Evolutionary conservation across 2,329 filamentous ascomycete genomes (phyloP).

Genomic region (Ceratocystis huliohia): DNA sequence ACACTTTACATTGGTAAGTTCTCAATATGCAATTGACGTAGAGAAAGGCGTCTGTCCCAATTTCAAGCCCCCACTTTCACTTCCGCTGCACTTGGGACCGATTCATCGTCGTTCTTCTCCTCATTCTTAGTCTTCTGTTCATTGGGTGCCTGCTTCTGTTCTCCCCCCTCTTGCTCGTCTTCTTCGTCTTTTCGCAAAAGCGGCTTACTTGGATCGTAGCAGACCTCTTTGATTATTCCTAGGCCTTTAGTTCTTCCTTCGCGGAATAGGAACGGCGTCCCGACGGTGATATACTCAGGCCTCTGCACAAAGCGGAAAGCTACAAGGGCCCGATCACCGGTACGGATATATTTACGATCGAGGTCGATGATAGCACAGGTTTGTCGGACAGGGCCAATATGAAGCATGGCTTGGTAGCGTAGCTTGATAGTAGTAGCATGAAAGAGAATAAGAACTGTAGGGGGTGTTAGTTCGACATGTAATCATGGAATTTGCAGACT

Average conservation of each 20-base stretch:
- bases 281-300: constrained; percentile 80
- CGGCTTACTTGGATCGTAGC: constrained; percentile 55
- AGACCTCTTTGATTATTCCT: constrained; percentile 82
- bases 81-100: neutral
- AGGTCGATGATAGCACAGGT: constrained; percentile 97
- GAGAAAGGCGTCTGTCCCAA: neutral
- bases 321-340: constrained; percentile 84
- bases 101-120: neutral
- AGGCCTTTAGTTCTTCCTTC: constrained; percentile 92
- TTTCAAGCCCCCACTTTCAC: neutral
- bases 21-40: neutral
- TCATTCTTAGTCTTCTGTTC: neutral
- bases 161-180: neutral
- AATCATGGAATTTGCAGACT: neutral
- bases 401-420: constrained; percentile 95
- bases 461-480: neutral
- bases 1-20: neutral
- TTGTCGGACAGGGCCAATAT: constrained; percentile 87
- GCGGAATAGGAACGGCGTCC: constrained; percentile 81
- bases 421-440: constrained; percentile 95
- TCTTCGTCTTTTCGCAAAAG: neutral
- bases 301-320: constrained; percentile 91
- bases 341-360: constrained; percentile 87
- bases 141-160: neutral
- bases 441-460: constrained; percentile 71